Base-by-base conservation (phyloP, 2,329 filamentous ascomycete genomes). In the Claviceps africana region DNA sequence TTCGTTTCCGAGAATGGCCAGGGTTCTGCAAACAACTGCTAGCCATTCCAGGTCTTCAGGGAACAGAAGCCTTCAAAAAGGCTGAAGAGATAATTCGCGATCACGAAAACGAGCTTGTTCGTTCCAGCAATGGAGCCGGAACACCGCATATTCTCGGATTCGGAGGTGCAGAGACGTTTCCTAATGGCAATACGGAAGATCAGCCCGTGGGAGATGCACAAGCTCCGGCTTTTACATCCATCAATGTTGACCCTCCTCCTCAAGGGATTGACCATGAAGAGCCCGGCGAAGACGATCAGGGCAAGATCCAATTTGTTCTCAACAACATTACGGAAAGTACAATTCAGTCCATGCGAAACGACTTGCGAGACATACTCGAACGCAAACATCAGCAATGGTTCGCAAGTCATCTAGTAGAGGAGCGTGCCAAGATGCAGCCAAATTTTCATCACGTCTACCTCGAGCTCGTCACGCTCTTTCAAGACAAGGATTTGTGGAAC, bases 321-420 rank as follows among this genome's bases (percentile, higher is more conserved):
- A 98, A 98, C 74, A 98, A 98, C 60, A 83, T 98, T 50, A 97
- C 93, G 0, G 85, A 93, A 59, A 82, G 85, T 43, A 97, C 95
- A 45, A 74, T 98, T 19, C 82, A 87, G 50, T 78, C 84, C 42
- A 96, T 96, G 69, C 84, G 91, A 61, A 76, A 77, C 51, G 89
- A 96, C 58, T 78, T 98, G 39, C 83, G 81, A 48, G 83, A 88
- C 40, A 81, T 86, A 45, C 71, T 98, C 47, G 82, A 88, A 49
- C 80, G 85, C 51, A 82, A 83, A 58, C 85, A 96, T 65, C 86
- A 94, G 61, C 88, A 94, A 63, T 98, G 93, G 93, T 98, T 98
- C 63, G 93, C 94, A 7, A 83, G 83, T 47, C 95, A 97, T 62
- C 75, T 98, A 10, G 93, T 98, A 2, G 91, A 96, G 63, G 88